Conservation (phyloP, 768 basidiomycete genomes). For the Multifurca ochricompacta region DNA sequence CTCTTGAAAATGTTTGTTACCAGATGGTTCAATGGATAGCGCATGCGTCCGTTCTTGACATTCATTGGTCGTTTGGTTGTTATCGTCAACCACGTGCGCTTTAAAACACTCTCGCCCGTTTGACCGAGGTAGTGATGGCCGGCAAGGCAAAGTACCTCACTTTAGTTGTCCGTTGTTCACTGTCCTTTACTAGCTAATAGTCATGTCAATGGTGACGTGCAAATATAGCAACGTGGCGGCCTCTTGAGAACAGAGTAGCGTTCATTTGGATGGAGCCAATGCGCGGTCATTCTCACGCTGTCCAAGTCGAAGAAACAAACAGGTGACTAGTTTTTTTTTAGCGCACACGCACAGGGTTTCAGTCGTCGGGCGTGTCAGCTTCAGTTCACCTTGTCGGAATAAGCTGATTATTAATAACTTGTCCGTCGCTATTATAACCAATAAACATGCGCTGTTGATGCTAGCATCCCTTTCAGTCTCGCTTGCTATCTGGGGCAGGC, state of each 20-base stretch:
- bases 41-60: conserved; percentile 11
- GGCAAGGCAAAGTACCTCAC: too few relatives aligned
- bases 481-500: too few relatives aligned
- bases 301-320: background rate
- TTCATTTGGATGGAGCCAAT: background rate
- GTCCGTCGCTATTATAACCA: too few relatives aligned
- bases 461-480: too few relatives aligned
- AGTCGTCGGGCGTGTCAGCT: too few relatives aligned
- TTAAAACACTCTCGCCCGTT: background rate
- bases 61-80: conserved; percentile 1
- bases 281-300: background rate
- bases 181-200: background rate
- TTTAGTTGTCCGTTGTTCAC: background rate
- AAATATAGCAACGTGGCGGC: background rate
- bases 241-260: background rate
- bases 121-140: too few relatives aligned
- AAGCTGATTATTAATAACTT: too few relatives aligned
- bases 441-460: too few relatives aligned
- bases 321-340: background rate
- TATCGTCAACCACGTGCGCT: conserved; percentile 7
- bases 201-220: background rate
- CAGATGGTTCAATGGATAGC: background rate
- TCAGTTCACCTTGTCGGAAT: too few relatives aligned
- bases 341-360: background rate
- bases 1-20: background rate